Evolutionary conservation across 768 basidiomycete genomes (phyloP).

Genomic region (Rhizopogon vulgaris): DNA sequence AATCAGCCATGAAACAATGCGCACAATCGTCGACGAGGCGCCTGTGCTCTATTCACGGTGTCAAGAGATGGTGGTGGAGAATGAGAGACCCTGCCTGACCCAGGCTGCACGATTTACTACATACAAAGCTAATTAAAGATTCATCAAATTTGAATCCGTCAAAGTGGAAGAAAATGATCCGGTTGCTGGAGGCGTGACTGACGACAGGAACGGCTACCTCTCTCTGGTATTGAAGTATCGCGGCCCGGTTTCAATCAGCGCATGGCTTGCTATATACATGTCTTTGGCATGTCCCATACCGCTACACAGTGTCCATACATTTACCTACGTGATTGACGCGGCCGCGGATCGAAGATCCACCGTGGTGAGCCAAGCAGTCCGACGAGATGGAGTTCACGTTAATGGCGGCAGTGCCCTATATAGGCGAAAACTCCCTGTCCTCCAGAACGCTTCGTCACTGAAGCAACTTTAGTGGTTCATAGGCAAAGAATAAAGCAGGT

Average conservation of each 20-base stretch:
- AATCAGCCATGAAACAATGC: neutral
- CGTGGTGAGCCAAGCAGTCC: too few species aligned
- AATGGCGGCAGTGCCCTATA: neutral
- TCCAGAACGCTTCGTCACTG: too few species aligned
- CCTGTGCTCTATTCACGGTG: neutral
- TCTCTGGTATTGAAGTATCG: neutral
- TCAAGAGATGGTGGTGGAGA: neutral
- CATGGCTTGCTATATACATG: too few species aligned
- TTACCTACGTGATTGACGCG: too few species aligned
- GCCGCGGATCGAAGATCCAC: too few species aligned
- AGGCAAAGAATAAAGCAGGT: too few species aligned
- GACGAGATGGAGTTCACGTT: too few species aligned
- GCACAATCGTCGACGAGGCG: neutral
- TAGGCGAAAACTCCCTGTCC: neutral
- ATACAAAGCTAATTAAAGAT: constrained; percentile 9
- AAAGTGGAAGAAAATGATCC: neutral
- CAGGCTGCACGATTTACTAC: neutral
- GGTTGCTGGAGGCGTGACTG: neutral
- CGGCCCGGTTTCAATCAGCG: too few species aligned
- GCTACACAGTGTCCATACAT: too few species aligned
- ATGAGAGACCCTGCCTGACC: neutral
- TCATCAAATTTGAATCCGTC: constrained; percentile 2
- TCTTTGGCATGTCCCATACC: too few species aligned
- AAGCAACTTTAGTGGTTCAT: too few species aligned
- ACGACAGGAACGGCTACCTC: neutral